These are phyloP conservation scores for Theileria parva DNA, from an alignment of 169 alveolate genomes.

Conservation along the genomic window DNA sequence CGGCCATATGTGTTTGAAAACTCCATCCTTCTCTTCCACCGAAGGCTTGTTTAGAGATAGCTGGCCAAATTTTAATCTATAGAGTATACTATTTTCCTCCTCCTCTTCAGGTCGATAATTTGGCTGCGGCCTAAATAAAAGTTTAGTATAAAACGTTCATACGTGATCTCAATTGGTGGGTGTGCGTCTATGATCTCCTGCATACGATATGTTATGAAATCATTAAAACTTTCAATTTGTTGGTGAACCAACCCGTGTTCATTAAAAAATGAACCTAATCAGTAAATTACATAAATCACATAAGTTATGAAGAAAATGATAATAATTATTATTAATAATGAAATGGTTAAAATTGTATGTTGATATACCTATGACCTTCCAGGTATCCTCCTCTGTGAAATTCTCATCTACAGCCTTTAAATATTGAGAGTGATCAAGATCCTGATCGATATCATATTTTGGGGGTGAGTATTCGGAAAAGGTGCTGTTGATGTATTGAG, in stretches of 20 bases:
- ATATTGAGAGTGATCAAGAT: constrained; percentile 13
- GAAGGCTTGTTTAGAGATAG: constrained; percentile 91
- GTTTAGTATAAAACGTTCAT: constrained; percentile 25
- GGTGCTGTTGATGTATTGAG: constrained; percentile 11
- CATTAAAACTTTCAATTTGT: constrained; percentile 94
- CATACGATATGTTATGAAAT: constrained; percentile 90
- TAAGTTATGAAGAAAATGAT: not conserved
- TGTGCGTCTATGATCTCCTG: constrained; percentile 94
- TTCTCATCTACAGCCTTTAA: constrained; percentile 35
- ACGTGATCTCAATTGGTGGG: constrained; percentile 87
- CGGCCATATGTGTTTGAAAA: constrained; percentile 89
- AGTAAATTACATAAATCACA: not conserved
- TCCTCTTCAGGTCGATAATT: constrained; percentile 87
- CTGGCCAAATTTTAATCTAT: constrained; percentile 90
- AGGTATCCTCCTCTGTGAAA: constrained; percentile 65
- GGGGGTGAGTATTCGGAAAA: not conserved
- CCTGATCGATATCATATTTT: not conserved
- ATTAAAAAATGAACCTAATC: constrained; percentile 75
- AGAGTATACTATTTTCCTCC: constrained; percentile 78
- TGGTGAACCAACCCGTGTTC: constrained; percentile 94
- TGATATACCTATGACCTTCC: constrained; percentile 69
- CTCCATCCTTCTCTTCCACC: constrained; percentile 90
- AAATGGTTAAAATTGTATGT: not conserved
- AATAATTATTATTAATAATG: not conserved
- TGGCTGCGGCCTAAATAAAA: constrained; percentile 79